Percentiles rank a stretch among this genome's conserved stretches.
Conservation (phyloP, 805 yeast genomes). For the Yarrowia keelungensis region DNA sequence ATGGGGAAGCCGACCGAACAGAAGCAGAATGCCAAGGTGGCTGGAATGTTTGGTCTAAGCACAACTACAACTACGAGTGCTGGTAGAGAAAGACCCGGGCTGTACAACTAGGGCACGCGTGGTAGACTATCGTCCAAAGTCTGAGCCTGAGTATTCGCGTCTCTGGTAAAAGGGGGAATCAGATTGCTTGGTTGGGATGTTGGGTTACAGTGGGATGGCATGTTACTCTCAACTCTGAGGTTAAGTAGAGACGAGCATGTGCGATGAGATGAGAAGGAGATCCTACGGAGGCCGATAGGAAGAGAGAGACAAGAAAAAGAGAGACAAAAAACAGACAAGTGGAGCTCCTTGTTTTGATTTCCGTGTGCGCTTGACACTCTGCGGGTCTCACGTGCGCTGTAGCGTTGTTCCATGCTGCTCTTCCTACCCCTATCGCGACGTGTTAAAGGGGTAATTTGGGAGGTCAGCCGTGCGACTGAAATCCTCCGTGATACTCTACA, state of each 20-base stretch:
- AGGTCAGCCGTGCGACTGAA: constrained; percentile 9
- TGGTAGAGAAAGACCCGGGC: no score
- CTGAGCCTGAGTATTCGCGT: constrained; percentile 14
- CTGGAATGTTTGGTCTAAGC: neutral
- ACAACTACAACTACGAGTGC: no score
- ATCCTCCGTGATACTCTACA: no score
- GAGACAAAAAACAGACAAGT: neutral
- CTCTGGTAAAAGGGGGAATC: neutral
- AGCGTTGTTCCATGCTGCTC: no score
- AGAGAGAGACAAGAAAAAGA: no score
- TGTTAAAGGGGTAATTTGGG: constrained; percentile 15
- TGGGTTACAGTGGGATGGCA: neutral
- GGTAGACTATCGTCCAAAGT: neutral
- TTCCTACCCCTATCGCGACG: neutral
- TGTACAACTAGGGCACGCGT: neutral
- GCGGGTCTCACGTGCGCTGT: no score
- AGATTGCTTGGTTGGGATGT: constrained; percentile 12
- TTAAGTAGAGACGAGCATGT: neutral
- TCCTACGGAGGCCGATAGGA: neutral
- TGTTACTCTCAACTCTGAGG: neutral
- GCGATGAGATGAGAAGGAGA: constrained; percentile 13
- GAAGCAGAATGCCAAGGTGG: constrained; percentile 4
- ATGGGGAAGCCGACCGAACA: neutral
- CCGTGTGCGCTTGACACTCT: no score
- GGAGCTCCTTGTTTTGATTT: no score